phyloP scores from a whole-genome alignment of 2,329 filamentous ascomycete genomes.

The Phaeomoniella chlamydospora region DNA sequence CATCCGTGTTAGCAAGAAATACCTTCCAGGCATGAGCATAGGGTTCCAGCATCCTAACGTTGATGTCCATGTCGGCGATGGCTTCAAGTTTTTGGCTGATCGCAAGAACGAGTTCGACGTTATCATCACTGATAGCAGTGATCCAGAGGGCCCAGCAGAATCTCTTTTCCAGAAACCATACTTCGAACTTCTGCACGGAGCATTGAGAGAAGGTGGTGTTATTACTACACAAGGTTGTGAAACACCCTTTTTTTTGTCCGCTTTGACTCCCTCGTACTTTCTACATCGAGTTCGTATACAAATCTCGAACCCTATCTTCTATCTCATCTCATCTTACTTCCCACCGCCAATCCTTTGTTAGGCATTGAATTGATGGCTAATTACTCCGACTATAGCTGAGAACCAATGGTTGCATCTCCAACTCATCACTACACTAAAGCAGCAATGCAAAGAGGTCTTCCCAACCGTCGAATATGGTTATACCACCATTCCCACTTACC shows the following conservation, averaged over 20 bases:
- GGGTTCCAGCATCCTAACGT: conserved; percentile 91
- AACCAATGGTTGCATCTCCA: conserved; percentile 98
- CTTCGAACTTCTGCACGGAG: conserved; percentile 84
- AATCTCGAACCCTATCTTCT: conserved; percentile 16
- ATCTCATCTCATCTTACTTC: conserved; percentile 8
- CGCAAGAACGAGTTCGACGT: conserved; percentile 97
- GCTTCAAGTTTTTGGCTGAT: conserved; percentile 95
- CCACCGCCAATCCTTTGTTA: not conserved
- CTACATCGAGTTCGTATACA: conserved; percentile 1
- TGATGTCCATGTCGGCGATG: conserved; percentile 85
- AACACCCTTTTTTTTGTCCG: conserved; percentile 53
- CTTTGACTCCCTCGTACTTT: too few species aligned
- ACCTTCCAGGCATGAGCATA: conserved; percentile 83
- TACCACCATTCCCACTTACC: conserved; percentile 97
- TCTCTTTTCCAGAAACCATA: conserved; percentile 96
- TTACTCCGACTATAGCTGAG: conserved; percentile 73
- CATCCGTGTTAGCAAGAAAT: conserved; percentile 96
- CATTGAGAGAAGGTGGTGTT: conserved; percentile 86
- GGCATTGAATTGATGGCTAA: too few species aligned
- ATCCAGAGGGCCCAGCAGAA: conserved; percentile 94
- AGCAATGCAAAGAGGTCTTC: conserved; percentile 94
- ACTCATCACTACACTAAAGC: conserved; percentile 89
- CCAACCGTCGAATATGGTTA: conserved; percentile 96
- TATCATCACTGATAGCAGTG: conserved; percentile 97
- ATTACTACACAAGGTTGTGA: conserved; percentile 99